Base-by-base conservation (phyloP, 352 stramenopile genomes). In the Pythium vanterpoolii region DNA sequence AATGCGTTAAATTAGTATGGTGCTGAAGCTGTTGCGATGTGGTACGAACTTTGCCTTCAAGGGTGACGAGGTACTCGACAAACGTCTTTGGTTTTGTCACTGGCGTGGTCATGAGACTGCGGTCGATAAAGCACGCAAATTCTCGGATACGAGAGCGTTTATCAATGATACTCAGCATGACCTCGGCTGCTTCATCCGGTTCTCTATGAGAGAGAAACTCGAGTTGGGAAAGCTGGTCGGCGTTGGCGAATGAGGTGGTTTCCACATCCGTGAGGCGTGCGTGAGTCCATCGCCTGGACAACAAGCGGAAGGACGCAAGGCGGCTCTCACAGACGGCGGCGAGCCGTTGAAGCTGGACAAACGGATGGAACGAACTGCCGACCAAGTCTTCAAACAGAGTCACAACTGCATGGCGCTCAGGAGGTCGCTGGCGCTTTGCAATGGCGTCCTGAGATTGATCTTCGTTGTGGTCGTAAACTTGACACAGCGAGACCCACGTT, bases 331-430 rank as follows among this genome's bases (percentile, higher is more conserved):
- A 58, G 0, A n/a, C 18, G 9, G 21, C 56, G 0, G 77, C 30
- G 19, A 60, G 48, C 1, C 75, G 71, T 33, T 73, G 53, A 1
- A 89, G 69, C 13, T 82, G 70, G 39, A 76, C 65, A 30, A 85
- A 85, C 52, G 79, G 77, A 39, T 89, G 79, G 53, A 87, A 89
- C 0, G 77, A 86, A 53, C 73, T 77, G 0, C 51, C 39, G 4
- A 67, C 34, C 4, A 6, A 19, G 2, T 21, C 19, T 45, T 62
- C 47, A 46, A 67, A 63, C 28, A 31, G 4, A 8, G 26, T 14
- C 1, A 62, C 11, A 14, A 58, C 18, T 19, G 18, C 5, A 0
- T 27, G 34, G 26, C 9, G 26, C 2, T 46, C 26, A 5, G 28
- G 3, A 3, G 30, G 40, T 42, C 39, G 26, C n/a, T 3, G 31